Evolutionary conservation across 2,329 filamentous ascomycete genomes (phyloP).

Genomic region (Fusarium tricinctum): DNA sequence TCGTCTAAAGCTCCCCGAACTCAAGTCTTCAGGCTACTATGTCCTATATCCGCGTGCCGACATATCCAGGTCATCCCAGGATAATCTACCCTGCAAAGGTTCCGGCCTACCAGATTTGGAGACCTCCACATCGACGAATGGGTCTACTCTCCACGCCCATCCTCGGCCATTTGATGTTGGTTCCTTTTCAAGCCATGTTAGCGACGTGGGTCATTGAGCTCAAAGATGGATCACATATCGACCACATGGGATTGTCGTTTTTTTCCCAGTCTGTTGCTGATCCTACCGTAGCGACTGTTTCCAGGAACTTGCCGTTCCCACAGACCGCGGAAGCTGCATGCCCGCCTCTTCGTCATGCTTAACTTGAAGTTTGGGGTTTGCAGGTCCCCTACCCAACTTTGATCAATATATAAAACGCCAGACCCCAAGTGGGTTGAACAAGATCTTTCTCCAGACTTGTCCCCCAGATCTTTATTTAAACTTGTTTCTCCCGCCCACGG

Average conservation of each 20-base stretch:
- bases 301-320: conserved; percentile 19
- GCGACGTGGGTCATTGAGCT: conserved; percentile 32
- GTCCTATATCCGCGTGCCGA: conserved; percentile 35
- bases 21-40: conserved; percentile 7
- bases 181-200: conserved; percentile 36
- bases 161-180: conserved; percentile 31
- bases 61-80: conserved; percentile 36
- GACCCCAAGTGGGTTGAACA: conserved; percentile 23
- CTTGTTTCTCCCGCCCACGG: background rate
- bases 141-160: conserved; percentile 13
- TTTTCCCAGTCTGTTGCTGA: conserved; percentile 25
- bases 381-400: conserved; percentile 13
- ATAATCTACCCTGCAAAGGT: conserved; percentile 19
- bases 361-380: conserved; percentile 33
- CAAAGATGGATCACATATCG: conserved; percentile 17
- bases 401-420: conserved; percentile 29
- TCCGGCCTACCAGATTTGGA: conserved; percentile 30
- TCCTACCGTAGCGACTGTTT: conserved; percentile 13
- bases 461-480: conserved; percentile 10
- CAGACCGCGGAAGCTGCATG: conserved; percentile 20
- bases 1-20: conserved; percentile 19
- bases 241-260: conserved; percentile 17
- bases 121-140: conserved; percentile 25
- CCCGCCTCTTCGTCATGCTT: conserved; percentile 25
- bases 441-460: conserved; percentile 14